Base-by-base conservation (phyloP, 1,284 basidiomycete species). In the Apiotrichum veenhuisii region DNA sequence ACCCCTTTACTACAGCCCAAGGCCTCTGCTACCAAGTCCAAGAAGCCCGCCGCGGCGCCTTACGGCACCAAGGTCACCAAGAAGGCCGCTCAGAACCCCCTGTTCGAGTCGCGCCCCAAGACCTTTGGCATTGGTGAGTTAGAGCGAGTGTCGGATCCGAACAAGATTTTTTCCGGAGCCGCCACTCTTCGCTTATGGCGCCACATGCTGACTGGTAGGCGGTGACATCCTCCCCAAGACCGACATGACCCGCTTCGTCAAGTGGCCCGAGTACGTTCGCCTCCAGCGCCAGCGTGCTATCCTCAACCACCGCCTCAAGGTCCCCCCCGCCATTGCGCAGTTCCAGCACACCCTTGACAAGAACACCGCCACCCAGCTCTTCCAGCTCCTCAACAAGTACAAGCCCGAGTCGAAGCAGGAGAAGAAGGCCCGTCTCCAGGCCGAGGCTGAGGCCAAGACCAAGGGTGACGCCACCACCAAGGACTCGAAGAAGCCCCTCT, bases 281-380 rank as follows among this genome's bases (percentile, higher is more conserved):
- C 88, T 98, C 61, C 95, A 98, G 79, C 88, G 95, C 78, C 94
- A 98, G 81, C 96, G 95, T 83, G 92, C 98, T 74, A 96, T 98
- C 81, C 88, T 98, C 65, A 83, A 91, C 85, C 93, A 98, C 82
- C 92, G 95, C 74, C 84, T 98, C 71, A 98, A 98, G 86, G 93
- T 97, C 37, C 95, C 95, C 71, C 95, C 95, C 54, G 91, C 95
- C 70, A 96, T 98, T 72, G 91, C 92, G 54, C 95, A 98, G 81
- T 98, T 98, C 85, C 85, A 88, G 56, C 90, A 98, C 83, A 95
- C 93, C 47, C 84, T 98, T 71, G 95, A 98, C 86, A 98, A 97
- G 86, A 98, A 98, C 85, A 98, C 94, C 55, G 95, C 95, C 47
- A 95, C 91, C 56, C 92, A 97, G 79, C 81, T 98, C 63, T 98